Evolutionary conservation across 345 rosid genomes (phyloP).

Genomic region (Citrus sp.): DNA sequence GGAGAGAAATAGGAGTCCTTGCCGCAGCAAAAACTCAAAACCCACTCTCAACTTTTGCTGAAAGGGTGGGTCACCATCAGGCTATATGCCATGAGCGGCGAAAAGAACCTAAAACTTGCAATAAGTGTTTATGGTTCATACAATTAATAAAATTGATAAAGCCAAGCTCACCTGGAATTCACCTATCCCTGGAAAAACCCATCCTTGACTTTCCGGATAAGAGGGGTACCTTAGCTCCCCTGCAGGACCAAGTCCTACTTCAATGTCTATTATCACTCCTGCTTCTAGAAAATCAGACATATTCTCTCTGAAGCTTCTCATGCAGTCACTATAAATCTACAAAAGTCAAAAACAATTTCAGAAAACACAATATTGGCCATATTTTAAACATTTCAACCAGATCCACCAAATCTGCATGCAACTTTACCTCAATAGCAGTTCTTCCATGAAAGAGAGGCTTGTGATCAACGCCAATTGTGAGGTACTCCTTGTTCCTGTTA

Average conservation of each 20-base stretch:
- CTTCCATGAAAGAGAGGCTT: constrained; percentile 57
- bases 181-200: constrained; percentile 82
- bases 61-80: too few relatives aligned
- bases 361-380: background rate
- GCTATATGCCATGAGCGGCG: background rate
- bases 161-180: constrained; percentile 62
- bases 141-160: background rate
- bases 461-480: constrained; percentile 67
- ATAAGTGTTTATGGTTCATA: background rate
- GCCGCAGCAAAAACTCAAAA: too few relatives aligned
- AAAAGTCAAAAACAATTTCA: constrained; percentile 4
- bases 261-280: constrained; percentile 64
- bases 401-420: background rate
- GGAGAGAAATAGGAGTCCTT: too few relatives aligned
- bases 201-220: constrained; percentile 69
- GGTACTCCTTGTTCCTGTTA: constrained; percentile 62
- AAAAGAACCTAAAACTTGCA: background rate
- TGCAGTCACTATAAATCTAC: constrained; percentile 72
- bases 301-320: constrained; percentile 73
- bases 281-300: constrained; percentile 62
- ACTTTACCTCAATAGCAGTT: constrained; percentile 59
- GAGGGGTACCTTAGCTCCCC: constrained; percentile 92
- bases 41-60: too few relatives aligned
- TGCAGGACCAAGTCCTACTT: constrained; percentile 89
- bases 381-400: background rate